phyloP scores from a whole-genome alignment of 108 stramenopile species.

The Chaetoceros muelleri region DNA sequence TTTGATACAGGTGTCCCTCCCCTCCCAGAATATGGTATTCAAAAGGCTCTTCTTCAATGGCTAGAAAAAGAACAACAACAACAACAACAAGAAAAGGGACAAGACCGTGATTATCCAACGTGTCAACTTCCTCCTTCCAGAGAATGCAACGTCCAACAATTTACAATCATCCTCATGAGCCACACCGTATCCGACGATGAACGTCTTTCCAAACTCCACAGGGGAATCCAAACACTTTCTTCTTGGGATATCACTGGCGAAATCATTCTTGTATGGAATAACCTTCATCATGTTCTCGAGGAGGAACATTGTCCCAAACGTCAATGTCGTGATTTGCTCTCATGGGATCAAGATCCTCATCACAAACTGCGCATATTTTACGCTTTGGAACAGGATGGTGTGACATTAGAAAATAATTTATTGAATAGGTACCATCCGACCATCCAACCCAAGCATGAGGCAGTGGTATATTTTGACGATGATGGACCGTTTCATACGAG shows the following conservation, averaged over 20 bases:
- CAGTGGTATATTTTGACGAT: conserved; percentile 83
- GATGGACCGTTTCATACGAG: conserved; percentile 79
- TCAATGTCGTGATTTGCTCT: background rate
- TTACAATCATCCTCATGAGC: conserved; percentile 54
- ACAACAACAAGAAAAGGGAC: background rate
- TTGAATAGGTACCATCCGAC: conserved; percentile 83
- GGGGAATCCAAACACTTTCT: background rate
- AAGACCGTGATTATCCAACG: background rate
- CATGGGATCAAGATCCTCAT: conserved; percentile 19
- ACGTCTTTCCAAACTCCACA: conserved; percentile 22
- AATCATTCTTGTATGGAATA: conserved; percentile 82
- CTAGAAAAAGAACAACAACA: background rate
- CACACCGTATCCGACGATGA: conserved; percentile 27
- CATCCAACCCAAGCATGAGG: conserved; percentile 63
- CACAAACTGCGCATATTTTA: conserved; percentile 66
- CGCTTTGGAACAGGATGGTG: conserved; percentile 47
- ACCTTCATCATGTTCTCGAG: conserved; percentile 37
- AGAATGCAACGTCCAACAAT: conserved; percentile 35
- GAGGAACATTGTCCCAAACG: conserved; percentile 5
- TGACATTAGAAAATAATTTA: conserved; percentile 51
- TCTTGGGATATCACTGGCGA: conserved; percentile 20
- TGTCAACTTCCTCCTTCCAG: conserved; percentile 35
- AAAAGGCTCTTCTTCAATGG: background rate
- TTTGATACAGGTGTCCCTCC: background rate
- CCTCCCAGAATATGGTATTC: background rate